phyloP scores from a whole-genome alignment of 139 green algal species.

The Tetradesmus lagerheimii region DNA sequence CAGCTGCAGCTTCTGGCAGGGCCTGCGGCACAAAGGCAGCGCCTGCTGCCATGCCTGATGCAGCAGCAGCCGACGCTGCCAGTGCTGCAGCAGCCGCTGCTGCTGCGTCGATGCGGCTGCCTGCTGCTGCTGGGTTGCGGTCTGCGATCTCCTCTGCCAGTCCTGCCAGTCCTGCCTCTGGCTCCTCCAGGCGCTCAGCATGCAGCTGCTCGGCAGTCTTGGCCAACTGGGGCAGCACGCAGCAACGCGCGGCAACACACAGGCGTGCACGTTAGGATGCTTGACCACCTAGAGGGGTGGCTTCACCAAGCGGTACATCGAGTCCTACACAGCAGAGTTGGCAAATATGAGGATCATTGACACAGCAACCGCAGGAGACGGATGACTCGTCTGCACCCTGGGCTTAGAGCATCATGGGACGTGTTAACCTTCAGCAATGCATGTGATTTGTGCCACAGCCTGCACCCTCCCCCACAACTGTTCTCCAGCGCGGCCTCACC shows the following conservation, averaged over 20 bases:
- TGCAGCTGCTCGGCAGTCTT: slow-evolving; percentile 4
- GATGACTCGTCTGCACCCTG: too few species aligned
- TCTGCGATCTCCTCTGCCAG: background rate
- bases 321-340: background rate
- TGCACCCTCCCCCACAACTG: too few species aligned
- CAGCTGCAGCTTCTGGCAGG: background rate
- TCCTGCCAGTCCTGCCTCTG: background rate
- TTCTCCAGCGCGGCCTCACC: background rate
- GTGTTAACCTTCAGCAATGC: background rate
- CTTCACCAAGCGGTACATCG: background rate
- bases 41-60: background rate
- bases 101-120: background rate
- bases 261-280: too few species aligned
- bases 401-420: too few species aligned
- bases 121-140: background rate
- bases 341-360: too few species aligned
- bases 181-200: background rate
- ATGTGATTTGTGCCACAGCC: too few species aligned
- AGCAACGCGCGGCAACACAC: background rate
- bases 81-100: background rate
- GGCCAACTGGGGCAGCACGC: background rate
- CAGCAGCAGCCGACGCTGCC: background rate
- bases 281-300: too few species aligned
- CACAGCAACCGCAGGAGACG: too few species aligned
- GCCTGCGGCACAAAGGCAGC: background rate